Evolutionary conservation across 2,329 filamentous ascomycete species (phyloP).

Genomic region (Polychaeton citri): DNA sequence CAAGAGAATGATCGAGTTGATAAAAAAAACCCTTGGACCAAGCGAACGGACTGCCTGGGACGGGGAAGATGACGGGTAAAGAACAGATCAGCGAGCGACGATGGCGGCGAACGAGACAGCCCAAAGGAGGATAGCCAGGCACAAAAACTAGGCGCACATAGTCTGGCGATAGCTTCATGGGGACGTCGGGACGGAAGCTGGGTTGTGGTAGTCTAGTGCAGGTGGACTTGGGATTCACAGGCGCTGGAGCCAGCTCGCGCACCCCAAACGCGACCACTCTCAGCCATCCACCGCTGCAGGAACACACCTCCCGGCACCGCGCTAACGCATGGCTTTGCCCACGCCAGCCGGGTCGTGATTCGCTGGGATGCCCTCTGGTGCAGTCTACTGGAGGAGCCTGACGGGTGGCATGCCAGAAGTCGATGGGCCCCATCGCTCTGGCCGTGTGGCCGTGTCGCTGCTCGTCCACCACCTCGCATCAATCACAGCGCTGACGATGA

Average conservation of each 20-base stretch:
- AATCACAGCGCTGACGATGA: too few species aligned
- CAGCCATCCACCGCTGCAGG: not conserved
- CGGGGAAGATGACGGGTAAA: conserved; percentile 12
- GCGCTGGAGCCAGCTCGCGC: not conserved
- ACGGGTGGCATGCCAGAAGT: too few species aligned
- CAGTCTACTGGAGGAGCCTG: too few species aligned
- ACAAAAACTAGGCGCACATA: not conserved
- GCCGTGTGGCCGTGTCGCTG: too few species aligned
- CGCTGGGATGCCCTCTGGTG: not conserved
- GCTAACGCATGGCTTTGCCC: not conserved
- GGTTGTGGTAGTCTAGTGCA: not conserved
- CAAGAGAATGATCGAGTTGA: conserved; percentile 11
- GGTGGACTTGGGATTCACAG: not conserved
- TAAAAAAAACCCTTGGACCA: conserved; percentile 17
- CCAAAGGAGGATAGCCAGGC: conserved; percentile 14
- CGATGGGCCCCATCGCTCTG: too few species aligned
- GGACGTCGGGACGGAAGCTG: not conserved
- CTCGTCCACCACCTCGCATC: too few species aligned
- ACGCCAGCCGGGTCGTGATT: not conserved
- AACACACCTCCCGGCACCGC: not conserved
- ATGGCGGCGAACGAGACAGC: conserved; percentile 6
- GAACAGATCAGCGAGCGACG: conserved; percentile 15
- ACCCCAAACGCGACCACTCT: not conserved
- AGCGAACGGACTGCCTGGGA: conserved; percentile 10
- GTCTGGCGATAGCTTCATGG: not conserved